phyloP scores from a whole-genome alignment of 495 filamentous ascomycete species.

The Penicillium daleae region DNA sequence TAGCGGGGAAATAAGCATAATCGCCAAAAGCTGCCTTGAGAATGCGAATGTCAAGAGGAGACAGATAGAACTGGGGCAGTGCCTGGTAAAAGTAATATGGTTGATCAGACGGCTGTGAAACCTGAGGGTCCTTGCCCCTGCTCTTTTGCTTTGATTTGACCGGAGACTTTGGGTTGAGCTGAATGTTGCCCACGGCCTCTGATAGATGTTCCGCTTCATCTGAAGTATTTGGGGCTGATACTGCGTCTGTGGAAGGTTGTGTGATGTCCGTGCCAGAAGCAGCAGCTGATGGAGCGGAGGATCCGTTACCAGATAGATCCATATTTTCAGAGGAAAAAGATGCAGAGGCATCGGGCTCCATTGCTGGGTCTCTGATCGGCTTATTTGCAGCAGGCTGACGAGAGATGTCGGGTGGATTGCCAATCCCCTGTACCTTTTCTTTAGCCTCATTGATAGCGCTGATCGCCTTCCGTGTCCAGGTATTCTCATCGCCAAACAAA shows the following conservation, averaged over 20 bases:
- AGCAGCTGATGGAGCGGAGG: constrained; percentile 29
- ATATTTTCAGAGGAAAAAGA: constrained; percentile 23
- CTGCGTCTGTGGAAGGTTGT: not conserved
- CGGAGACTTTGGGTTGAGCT: constrained; percentile 23
- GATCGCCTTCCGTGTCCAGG: constrained; percentile 87
- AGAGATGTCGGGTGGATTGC: constrained; percentile 65
- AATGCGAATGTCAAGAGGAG: constrained; percentile 93
- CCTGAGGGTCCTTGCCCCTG: constrained; percentile 34
- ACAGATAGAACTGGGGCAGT: constrained; percentile 88
- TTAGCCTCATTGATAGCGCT: constrained; percentile 69
- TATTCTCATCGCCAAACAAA: constrained; percentile 88
- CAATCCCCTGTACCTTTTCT: constrained; percentile 71
- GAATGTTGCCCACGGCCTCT: constrained; percentile 33
- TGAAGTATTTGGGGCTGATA: constrained; percentile 20
- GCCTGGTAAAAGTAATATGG: constrained; percentile 87
- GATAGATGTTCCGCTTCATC: constrained; percentile 34
- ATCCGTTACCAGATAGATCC: constrained; percentile 50
- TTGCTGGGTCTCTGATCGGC: constrained; percentile 49
- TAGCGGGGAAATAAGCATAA: constrained; percentile 83
- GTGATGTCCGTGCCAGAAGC: constrained; percentile 9
- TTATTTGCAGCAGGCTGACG: constrained; percentile 54
- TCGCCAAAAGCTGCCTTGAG: constrained; percentile 86
- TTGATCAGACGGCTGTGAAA: constrained; percentile 40
- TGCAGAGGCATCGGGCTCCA: not conserved
- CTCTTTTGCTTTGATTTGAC: constrained; percentile 31